Conservation (phyloP, 2,329 filamentous ascomycete species). For the Sarocladiaceae sp. region DNA sequence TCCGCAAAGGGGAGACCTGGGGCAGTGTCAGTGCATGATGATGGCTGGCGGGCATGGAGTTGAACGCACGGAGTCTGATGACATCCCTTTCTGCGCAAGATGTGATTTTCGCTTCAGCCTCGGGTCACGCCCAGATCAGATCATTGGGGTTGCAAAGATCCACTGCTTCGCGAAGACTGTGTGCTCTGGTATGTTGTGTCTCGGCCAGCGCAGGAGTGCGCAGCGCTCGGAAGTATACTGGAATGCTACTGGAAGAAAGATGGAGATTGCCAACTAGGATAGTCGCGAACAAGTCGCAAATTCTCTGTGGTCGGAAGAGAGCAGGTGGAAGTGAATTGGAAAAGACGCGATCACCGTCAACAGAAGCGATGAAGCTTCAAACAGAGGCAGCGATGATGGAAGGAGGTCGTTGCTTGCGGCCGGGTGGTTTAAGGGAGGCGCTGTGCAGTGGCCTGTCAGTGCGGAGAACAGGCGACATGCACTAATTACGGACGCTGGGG, state of each 20-base stretch:
- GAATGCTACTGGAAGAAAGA: not conserved
- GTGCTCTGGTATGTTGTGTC: conserved; percentile 6
- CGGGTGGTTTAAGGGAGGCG: conserved; percentile 4
- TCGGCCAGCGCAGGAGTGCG: not conserved
- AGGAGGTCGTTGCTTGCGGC: conserved; percentile 5
- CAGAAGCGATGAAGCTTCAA: conserved; percentile 2
- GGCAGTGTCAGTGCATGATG: not conserved
- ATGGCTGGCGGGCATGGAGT: not conserved
- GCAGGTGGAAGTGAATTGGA: conserved; percentile 1
- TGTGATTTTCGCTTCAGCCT: not conserved
- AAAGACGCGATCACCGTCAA: not conserved
- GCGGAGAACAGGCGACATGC: conserved; percentile 7
- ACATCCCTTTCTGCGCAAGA: conserved; percentile 8
- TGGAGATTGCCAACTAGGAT: not conserved
- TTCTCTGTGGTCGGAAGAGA: not conserved
- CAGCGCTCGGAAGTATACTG: not conserved
- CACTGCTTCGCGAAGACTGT: not conserved
- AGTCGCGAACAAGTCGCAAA: not conserved
- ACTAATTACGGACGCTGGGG: not conserved
- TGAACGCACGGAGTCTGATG: conserved; percentile 12
- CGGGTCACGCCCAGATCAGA: not conserved
- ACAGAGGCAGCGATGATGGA: conserved; percentile 4
- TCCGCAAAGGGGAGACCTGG: conserved; percentile 74
- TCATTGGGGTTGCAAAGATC: not conserved
- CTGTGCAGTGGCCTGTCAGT: not conserved